These are phyloP conservation scores for Parasitella parasitica DNA, from an alignment of 371 early-diverging fungal species.

Conservation along the genomic window DNA sequence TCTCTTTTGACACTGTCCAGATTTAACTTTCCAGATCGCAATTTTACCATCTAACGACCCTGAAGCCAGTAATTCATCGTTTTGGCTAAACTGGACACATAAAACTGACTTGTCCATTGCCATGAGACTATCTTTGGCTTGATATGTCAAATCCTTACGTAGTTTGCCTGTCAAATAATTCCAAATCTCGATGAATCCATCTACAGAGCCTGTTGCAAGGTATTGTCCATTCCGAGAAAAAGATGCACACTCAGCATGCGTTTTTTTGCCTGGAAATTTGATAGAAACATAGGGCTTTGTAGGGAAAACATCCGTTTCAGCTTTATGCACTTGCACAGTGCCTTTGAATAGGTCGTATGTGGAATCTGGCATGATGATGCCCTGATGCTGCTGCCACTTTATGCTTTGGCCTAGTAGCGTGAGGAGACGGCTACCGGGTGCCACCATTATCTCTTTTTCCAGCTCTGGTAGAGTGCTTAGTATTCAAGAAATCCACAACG, in stretches of 20 bases:
- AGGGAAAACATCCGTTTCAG: constrained; percentile 74
- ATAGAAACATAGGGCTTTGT: constrained; percentile 31
- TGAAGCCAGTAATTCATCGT: constrained; percentile 80
- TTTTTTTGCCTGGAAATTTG: constrained; percentile 83
- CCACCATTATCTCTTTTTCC: constrained; percentile 30
- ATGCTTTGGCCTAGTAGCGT: constrained; percentile 80
- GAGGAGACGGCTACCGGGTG: constrained; percentile 57
- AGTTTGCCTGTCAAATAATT: constrained; percentile 87
- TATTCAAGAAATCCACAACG: neutral
- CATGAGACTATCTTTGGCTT: constrained; percentile 77
- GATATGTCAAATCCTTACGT: constrained; percentile 85
- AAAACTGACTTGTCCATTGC: constrained; percentile 87
- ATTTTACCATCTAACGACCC: constrained; percentile 87
- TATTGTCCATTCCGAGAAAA: constrained; percentile 85
- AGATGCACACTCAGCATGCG: constrained; percentile 72
- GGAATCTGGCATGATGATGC: constrained; percentile 63
- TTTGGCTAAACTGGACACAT: constrained; percentile 70
- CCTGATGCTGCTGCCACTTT: constrained; percentile 87
- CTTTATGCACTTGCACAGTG: constrained; percentile 52
- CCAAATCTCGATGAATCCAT: constrained; percentile 96
- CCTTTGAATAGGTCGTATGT: constrained; percentile 80
- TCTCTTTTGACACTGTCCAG: constrained; percentile 73
- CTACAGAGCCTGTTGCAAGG: constrained; percentile 86
- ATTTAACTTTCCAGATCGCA: constrained; percentile 80
- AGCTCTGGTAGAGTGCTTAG: neutral